phyloP scores from a whole-genome alignment of 176 grass and related monocot species.

The Cymbopogon citratus region DNA sequence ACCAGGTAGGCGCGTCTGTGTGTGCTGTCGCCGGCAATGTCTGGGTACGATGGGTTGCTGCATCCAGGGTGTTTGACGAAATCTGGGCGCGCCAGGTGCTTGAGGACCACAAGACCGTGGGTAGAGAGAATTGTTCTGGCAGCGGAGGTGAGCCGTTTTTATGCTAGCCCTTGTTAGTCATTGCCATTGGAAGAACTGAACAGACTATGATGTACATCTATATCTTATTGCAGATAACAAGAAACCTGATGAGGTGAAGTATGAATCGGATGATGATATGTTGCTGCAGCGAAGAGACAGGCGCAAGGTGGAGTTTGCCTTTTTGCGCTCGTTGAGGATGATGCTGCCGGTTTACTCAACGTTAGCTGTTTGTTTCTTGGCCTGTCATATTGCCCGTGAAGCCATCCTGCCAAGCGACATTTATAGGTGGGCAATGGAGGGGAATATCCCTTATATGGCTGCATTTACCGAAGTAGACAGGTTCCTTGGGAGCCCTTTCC shows the following conservation, averaged over 20 bases:
- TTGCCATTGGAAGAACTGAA: neutral
- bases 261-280: conserved; percentile 16
- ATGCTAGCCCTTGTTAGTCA: neutral
- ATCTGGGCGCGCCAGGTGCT: conserved; percentile 46
- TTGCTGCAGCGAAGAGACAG: conserved; percentile 11
- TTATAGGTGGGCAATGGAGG: conserved; percentile 59
- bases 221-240: conserved; percentile 28
- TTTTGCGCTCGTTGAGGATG: conserved; percentile 57
- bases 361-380: conserved; percentile 63
- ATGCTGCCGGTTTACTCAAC: conserved; percentile 73
- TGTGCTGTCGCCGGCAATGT: conserved; percentile 42
- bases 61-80: conserved; percentile 56
- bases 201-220: neutral
- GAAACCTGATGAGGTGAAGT: conserved; percentile 11
- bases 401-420: conserved; percentile 72
- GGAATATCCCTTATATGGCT: conserved; percentile 70
- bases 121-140: neutral
- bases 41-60: conserved; percentile 56
- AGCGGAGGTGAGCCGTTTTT: conserved; percentile 8
- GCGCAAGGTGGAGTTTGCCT: conserved; percentile 33
- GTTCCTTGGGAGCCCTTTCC: conserved; percentile 45
- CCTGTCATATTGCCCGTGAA: conserved; percentile 70
- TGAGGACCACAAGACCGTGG: neutral
- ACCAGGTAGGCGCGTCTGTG: conserved; percentile 51
- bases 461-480: conserved; percentile 54